Conservation (phyloP, 805 yeast species). For the Cyberlindnera americana region DNA sequence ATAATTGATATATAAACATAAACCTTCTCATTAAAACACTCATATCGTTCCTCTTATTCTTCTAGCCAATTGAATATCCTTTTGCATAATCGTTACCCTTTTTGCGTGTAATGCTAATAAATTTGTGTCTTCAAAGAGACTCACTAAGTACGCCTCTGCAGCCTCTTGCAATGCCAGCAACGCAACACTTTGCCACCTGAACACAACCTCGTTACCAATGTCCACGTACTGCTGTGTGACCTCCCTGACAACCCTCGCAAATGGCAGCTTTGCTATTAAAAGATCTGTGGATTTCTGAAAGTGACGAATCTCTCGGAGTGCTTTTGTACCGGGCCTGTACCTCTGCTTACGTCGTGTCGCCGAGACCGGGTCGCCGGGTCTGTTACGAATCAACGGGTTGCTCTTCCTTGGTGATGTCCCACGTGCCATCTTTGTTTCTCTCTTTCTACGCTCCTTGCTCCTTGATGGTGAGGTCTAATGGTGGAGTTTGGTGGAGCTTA, state of each 20-base stretch:
- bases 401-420: background rate
- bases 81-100: constrained; percentile 82
- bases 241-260: constrained; percentile 72
- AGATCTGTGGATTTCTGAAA: constrained; percentile 68
- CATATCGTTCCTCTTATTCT: constrained; percentile 55
- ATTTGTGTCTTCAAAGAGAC: constrained; percentile 73
- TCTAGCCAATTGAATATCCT: constrained; percentile 77
- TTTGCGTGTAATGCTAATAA: constrained; percentile 76
- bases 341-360: constrained; percentile 21
- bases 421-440: constrained; percentile 1
- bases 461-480: too few species aligned
- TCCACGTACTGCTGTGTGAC: constrained; percentile 54
- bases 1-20: background rate
- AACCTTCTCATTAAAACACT: background rate
- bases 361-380: constrained; percentile 13
- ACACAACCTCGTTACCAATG: constrained; percentile 49
- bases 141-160: constrained; percentile 71
- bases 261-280: constrained; percentile 67
- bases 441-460: background rate
- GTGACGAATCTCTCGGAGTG: constrained; percentile 63
- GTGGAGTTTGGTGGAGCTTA: too few species aligned
- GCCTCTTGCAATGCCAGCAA: constrained; percentile 78
- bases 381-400: constrained; percentile 9
- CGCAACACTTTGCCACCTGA: constrained; percentile 79
- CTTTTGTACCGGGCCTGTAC: constrained; percentile 62